Evolutionary conservation across 140 eudicot species (phyloP), one percentile per base, ranked within the genome.

Genomic region (Ambrosia hybrid): DNA sequence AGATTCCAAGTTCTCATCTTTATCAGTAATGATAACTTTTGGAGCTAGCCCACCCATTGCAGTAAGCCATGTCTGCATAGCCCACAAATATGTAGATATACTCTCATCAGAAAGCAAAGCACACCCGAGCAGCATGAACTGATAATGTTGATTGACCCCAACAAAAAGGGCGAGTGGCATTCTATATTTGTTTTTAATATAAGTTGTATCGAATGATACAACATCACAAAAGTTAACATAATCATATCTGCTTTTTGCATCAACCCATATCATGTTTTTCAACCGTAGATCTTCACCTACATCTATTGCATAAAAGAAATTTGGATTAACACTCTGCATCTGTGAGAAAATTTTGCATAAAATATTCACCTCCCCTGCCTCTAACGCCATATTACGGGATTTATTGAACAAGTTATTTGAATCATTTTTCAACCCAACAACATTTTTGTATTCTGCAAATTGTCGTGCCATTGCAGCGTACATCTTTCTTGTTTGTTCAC

Each of bases 381-480:
- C 96, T 43, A 91, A 34, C 30, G 76, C 83, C 67, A 69, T 71
- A 71, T 75, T 84, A 52, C 91, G 91, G 15, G 82, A 76, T 81
- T 86, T 91, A 61, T 86, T 91, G 36, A 79, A 83, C 1, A 77
- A 80, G 69, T 76, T 81, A 62, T 60, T 86, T 1, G 86, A 72
- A 63, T 91, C 96, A 5, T 83, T 85, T 75, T 77, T 86, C 51
- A 82, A 76, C 43, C 94, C 91, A 63, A 91, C 89, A 17, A 86
- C 93, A 59, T 75, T 88, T 73, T 91, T 88, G 78, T 91, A 91
- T 74, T 88, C 97, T 3, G 96, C 96, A 81, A 88, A 88, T 75
- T 91, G 96, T 57, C 87, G 81, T 1, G 97, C 96, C 97, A 91
- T 88, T 57, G 91, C 91, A 79, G 94, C 96, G 70, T 91, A 88